Base-by-base conservation (phyloP, 352 stramenopile species). In the Plasmopara muralis region DNA sequence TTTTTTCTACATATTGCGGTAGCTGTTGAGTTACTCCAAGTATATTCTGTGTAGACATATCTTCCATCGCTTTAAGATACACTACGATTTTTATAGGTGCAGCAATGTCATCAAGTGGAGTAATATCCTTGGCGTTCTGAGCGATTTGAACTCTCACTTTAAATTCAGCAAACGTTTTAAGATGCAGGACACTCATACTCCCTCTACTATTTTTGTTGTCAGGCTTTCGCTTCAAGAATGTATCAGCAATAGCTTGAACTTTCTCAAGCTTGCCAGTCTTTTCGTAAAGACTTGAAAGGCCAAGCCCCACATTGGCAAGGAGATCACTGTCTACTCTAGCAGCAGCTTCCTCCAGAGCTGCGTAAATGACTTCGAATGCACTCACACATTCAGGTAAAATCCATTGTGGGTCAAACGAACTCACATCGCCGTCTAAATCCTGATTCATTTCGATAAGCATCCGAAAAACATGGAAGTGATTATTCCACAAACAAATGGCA, bases 401-500 rank as follows among this genome's bases (percentile, higher is more conserved):
- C 41, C 56, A 64, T 29, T 85, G 53, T 4, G 64, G 57, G 9
- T 73, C 47, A 66, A 74, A 60, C 2, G 1, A 20, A 10, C 49
- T 52, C 10, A 38, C 41, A 8, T 33, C 33, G 33, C 48, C 15
- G 31, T 7, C 12, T 5, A n/a, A 34, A 0, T 4, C 31, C 5
- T 35, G 18, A 35, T 47, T 29, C 9, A 57, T 43, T 42, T 77
- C 62, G 18, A 66, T 18, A 15, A 83, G 15, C 46, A 78, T 62
- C 2, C 77, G 56, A 48, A 96, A 87, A 9, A 96, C 47, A 42
- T 94, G 84, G 14, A 95, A 88, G 50, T 97, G 89, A 43, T 90
- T 92, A 58, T 97, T 96, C 85, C 85, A 96, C n/a, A 96, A 45
- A 53, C 88, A 92, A 13, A 87, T 77, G 13, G 76, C 85, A 1